A percentile compares a stretch with the other conserved stretches of the same genome.
These are phyloP conservation scores for Trichoderma atrobrunneum DNA, from an alignment of 2,329 filamentous ascomycete species.

Conservation along the genomic window DNA sequence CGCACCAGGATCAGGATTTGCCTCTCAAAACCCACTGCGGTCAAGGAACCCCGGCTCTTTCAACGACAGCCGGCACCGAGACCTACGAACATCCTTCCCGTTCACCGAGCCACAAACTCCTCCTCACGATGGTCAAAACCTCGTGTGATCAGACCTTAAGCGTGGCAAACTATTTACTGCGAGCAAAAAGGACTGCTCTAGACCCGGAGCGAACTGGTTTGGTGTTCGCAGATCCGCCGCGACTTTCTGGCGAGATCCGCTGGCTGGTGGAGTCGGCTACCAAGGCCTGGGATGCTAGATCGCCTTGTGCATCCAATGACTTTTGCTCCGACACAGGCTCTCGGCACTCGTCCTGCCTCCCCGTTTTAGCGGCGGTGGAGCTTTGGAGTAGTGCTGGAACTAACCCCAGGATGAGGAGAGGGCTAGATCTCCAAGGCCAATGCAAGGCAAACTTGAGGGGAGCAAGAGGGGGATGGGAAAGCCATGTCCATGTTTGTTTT, in stretches of 20 bases:
- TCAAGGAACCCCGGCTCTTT: neutral
- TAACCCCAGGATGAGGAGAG: constrained; percentile 1
- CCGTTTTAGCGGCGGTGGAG: constrained; percentile 4
- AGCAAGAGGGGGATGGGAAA: neutral
- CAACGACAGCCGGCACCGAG: neutral
- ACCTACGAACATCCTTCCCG: neutral
- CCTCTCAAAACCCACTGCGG: neutral
- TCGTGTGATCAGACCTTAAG: neutral
- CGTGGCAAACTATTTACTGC: constrained; percentile 8
- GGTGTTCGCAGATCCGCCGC: constrained; percentile 2
- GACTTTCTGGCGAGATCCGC: constrained; percentile 4
- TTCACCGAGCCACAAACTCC: neutral
- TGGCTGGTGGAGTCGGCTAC: neutral
- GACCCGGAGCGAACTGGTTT: neutral
- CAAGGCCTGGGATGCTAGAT: constrained; percentile 1
- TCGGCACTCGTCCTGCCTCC: constrained; percentile 10
- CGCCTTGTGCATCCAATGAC: neutral
- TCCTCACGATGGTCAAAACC: neutral
- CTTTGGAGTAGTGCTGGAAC: neutral
- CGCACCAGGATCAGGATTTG: neutral
- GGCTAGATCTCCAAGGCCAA: constrained; percentile 1
- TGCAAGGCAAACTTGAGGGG: neutral
- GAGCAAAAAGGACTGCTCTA: constrained; percentile 1
- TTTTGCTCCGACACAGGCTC: neutral
- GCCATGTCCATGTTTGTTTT: neutral